Conservation (phyloP, 148 eudicot genomes). For the Camellia japonica region DNA sequence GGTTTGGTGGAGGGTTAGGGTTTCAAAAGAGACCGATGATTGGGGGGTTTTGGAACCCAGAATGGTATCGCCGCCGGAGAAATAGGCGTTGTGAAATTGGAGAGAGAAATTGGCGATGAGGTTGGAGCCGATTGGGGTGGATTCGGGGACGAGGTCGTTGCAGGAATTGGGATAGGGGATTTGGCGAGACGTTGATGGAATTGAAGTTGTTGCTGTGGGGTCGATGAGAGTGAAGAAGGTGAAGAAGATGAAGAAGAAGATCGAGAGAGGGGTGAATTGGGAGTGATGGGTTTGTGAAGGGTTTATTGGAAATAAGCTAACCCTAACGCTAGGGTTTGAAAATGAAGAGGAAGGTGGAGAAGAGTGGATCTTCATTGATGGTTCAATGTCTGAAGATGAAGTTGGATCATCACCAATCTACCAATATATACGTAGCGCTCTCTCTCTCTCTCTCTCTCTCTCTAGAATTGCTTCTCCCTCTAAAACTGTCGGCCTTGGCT, state of each 20-base stretch:
- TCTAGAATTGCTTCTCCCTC: background rate
- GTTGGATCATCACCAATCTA: background rate
- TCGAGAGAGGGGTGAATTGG: conserved; percentile 7
- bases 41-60: background rate
- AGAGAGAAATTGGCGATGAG: conserved; percentile 15
- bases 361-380: conserved; percentile 1
- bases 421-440: background rate
- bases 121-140: conserved; percentile 18
- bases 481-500: background rate
- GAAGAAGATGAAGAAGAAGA: conserved; percentile 23
- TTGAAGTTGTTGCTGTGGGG: conserved; percentile 4
- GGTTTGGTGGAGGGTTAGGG: conserved; percentile 33
- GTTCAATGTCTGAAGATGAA: background rate
- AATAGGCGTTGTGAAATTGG: conserved; percentile 32
- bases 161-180: conserved; percentile 55
- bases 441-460: background rate
- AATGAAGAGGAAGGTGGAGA: background rate
- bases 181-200: conserved; percentile 11
- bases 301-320: conserved; percentile 1
- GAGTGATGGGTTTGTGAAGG: background rate
- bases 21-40: conserved; percentile 25
- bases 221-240: background rate
- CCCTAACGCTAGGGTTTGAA: conserved; percentile 7
- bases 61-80: conserved; percentile 23
- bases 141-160: conserved; percentile 36